Base-by-base conservation (phyloP, 108 stramenopile species). In the Discostella pseudostelligera region DNA sequence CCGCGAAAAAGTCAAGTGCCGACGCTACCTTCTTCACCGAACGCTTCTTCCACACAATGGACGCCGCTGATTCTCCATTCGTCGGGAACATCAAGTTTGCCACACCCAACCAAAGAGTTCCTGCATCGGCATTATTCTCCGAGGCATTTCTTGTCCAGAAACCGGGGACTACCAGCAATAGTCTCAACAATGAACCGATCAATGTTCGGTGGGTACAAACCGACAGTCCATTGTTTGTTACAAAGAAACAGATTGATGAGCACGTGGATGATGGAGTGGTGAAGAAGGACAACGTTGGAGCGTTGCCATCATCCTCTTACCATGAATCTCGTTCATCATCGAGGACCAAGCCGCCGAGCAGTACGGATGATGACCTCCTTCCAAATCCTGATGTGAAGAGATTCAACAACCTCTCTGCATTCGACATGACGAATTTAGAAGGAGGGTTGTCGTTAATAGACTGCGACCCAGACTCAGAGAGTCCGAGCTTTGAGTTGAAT, bases 221-320 rank as follows among this genome's bases (percentile, higher is more conserved):
- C 3, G 59, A 63, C n/a, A 76, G 74, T 43, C 74, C 74, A 17
- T 44, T 76, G 47, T 76, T 76, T 43, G 74, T 68, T 14, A 49
- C 39, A 10, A 68, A 58, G 39, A 73, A 65, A 46, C 57, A 40
- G 39, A 4, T 56, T 43, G 42, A 43, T 43, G 14, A 32, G 3
- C 5, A 5, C 32, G 32, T 3, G 3, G 32, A 24, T 22, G 42
- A 44, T 59, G 37, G 7, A 58, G 21, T 7, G 13, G 39, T 8
- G 39, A 58, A 40, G 39, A 42, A 43, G 21, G 57, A 53, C 24
- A 54, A 53, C 17, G 45, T 17, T 17, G 35, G 5, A 1, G 7
- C 9, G 16, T 8, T 12, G n/a, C 13, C 40, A 43, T 10, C 42
- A 4, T 59, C 17, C 48, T 59, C 17, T 35, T 1, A 47, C 62